These are phyloP conservation scores for Penicillium digitatum DNA, from an alignment of 2,329 filamentous ascomycete species.

Conservation along the genomic window DNA sequence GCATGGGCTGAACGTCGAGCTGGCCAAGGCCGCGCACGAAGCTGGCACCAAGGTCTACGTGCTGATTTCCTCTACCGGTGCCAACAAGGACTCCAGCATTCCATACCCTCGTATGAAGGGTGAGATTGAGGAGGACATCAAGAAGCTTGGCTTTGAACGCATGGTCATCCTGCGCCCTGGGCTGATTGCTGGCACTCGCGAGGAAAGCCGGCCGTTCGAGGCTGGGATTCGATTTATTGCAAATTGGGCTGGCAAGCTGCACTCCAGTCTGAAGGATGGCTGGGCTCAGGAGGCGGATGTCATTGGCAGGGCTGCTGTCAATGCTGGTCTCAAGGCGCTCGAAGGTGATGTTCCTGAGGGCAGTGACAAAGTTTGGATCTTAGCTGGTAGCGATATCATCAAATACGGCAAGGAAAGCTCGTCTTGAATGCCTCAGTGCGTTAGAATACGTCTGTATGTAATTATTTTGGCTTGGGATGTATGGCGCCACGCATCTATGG, in stretches of 20 bases:
- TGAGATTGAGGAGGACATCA: conserved; percentile 76
- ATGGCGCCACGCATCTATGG: not conserved
- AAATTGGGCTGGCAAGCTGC: conserved; percentile 52
- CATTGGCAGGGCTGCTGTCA: conserved; percentile 52
- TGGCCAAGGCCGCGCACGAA: conserved; percentile 70
- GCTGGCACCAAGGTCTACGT: conserved; percentile 72
- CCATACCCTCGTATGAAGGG: conserved; percentile 72
- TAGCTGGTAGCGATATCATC: conserved; percentile 40
- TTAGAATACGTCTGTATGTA: not conserved
- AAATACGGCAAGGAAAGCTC: conserved; percentile 21
- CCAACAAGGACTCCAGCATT: conserved; percentile 52
- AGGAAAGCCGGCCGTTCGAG: conserved; percentile 59
- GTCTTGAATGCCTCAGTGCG: not conserved
- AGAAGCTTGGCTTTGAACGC: conserved; percentile 68
- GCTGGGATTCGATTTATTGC: conserved; percentile 55
- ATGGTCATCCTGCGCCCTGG: conserved; percentile 72
- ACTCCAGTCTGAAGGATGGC: conserved; percentile 55
- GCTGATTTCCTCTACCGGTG: conserved; percentile 61
- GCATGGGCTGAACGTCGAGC: conserved; percentile 75
- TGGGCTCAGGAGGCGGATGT: conserved; percentile 71
- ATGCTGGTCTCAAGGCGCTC: conserved; percentile 39
- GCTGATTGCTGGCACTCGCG: conserved; percentile 67
- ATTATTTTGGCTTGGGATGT: not conserved
- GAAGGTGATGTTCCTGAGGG: conserved; percentile 39
- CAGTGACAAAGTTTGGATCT: conserved; percentile 40